These are phyloP conservation scores for Talaromyces nanjingensis DNA, from an alignment of 495 filamentous ascomycete species.

Conservation along the genomic window DNA sequence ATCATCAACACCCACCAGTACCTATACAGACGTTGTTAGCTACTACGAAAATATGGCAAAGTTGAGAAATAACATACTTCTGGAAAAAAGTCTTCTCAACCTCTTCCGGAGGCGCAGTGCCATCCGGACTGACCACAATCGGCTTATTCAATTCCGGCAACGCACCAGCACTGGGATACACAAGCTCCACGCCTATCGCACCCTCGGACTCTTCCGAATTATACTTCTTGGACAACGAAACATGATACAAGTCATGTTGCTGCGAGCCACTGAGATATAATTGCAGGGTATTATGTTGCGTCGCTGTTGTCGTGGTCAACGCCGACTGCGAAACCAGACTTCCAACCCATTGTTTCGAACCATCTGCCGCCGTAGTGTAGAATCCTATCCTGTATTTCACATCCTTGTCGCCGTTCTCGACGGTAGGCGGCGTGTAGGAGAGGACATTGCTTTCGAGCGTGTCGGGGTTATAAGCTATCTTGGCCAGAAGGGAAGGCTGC, in stretches of 20 bases:
- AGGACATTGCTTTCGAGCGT: conserved; percentile 26
- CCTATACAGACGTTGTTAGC: conserved; percentile 15
- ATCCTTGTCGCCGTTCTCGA: background rate
- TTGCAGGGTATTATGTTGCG: conserved; percentile 20
- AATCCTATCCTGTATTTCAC: conserved; percentile 28
- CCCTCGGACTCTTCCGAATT: conserved; percentile 12
- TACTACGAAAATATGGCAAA: background rate
- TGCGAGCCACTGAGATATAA: conserved; percentile 28
- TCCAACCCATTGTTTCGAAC: conserved; percentile 34
- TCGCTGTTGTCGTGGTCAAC: conserved; percentile 11
- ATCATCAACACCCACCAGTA: conserved; percentile 45
- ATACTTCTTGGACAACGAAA: conserved; percentile 18
- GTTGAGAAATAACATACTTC: conserved; percentile 26
- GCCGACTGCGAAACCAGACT: conserved; percentile 28
- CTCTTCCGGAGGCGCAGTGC: conserved; percentile 26
- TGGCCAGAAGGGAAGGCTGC: conserved; percentile 33
- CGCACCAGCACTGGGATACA: conserved; percentile 21
- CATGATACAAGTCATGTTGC: conserved; percentile 28
- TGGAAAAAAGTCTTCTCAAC: conserved; percentile 40
- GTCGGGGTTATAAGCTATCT: conserved; percentile 30
- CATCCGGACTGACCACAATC: conserved; percentile 33
- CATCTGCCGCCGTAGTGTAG: conserved; percentile 19
- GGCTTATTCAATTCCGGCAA: conserved; percentile 37
- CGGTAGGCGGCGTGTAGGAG: conserved; percentile 28
- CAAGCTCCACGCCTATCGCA: conserved; percentile 21